phyloP scores from a whole-genome alignment of 176 grass and related monocot genomes.

The Oryza australiensis region DNA sequence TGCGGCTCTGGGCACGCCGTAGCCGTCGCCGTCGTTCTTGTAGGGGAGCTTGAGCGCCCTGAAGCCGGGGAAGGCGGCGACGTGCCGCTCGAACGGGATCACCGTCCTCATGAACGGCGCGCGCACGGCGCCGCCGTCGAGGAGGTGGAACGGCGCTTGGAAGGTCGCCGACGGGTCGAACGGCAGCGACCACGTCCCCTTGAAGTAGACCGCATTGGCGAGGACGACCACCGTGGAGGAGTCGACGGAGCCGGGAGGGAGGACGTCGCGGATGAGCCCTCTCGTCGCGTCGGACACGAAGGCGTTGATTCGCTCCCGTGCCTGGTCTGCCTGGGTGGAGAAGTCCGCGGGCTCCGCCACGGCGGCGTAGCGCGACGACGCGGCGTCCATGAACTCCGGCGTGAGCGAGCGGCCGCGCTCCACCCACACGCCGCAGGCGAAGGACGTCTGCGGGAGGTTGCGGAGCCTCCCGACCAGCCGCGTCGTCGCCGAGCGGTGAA shows the following conservation, averaged over 20 bases:
- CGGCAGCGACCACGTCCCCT: neutral
- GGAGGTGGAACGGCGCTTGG: neutral
- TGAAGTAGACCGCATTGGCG: constrained; percentile 39
- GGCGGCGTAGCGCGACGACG: neutral
- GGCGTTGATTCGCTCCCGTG: neutral
- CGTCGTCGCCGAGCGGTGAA: neutral
- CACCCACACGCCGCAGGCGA: neutral
- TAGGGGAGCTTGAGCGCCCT: neutral
- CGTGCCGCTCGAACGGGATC: neutral
- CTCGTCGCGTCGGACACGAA: neutral
- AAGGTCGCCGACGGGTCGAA: neutral
- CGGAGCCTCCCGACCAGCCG: neutral
- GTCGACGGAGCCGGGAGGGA: constrained; percentile 5
- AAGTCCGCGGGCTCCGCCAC: constrained; percentile 20
- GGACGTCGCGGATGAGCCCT: neutral
- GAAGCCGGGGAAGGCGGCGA: neutral
- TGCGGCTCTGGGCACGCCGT: neutral
- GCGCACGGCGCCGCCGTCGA: neutral
- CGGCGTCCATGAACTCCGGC: neutral
- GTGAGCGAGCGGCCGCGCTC: neutral
- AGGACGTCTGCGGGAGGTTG: neutral
- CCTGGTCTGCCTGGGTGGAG: neutral
- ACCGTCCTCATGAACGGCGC: neutral
- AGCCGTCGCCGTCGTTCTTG: neutral
- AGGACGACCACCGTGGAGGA: neutral